Percentiles rank a stretch among this genome's conserved stretches.
Evolutionary conservation across 257 asterid species (phyloP).

Genomic region (Solanum infundibuliforme): DNA sequence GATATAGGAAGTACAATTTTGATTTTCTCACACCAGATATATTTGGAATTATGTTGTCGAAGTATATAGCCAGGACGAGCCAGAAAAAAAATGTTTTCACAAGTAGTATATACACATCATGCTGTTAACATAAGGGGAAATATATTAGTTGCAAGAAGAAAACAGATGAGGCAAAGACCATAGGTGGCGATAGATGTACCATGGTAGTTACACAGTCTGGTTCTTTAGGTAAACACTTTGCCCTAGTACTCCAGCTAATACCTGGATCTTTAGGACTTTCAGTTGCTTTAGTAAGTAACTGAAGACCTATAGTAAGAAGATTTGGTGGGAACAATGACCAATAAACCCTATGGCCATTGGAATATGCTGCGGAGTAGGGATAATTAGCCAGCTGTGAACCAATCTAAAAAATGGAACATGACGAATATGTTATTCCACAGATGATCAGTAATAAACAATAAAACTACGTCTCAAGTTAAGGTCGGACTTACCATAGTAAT

Average conservation of each 20-base stretch:
- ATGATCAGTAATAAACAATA: slow-evolving; percentile 1
- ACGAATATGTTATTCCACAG: slow-evolving; percentile 5
- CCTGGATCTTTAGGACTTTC: slow-evolving; percentile 82
- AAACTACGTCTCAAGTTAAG: not conserved
- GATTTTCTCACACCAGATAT: slow-evolving; percentile 84
- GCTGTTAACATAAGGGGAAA: slow-evolving; percentile 34
- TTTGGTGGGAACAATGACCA: slow-evolving; percentile 94
- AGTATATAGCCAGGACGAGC: slow-evolving; percentile 71
- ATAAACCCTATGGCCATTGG: slow-evolving; percentile 25
- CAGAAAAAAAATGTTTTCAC: slow-evolving; percentile 45
- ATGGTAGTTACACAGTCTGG: slow-evolving; percentile 53
- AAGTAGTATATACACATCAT: slow-evolving; percentile 60
- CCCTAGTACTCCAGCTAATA: slow-evolving; percentile 73
- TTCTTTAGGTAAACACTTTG: slow-evolving; percentile 60
- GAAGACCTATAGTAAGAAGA: slow-evolving; percentile 65
- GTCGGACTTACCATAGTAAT: slow-evolving; percentile 54
- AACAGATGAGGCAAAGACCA: not conserved
- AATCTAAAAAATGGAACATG: slow-evolving; percentile 28
- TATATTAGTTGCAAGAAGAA: not conserved
- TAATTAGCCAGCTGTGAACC: slow-evolving; percentile 49
- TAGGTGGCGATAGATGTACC: slow-evolving; percentile 17
- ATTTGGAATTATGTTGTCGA: slow-evolving; percentile 79
- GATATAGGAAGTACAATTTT: slow-evolving; percentile 51
- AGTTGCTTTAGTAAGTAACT: slow-evolving; percentile 73
- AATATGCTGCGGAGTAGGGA: slow-evolving; percentile 40